Evolutionary conservation across 2,329 filamentous ascomycete genomes (phyloP), one percentile per base, ranked within the genome.

Genomic region (Aspergillus luchuensis): DNA sequence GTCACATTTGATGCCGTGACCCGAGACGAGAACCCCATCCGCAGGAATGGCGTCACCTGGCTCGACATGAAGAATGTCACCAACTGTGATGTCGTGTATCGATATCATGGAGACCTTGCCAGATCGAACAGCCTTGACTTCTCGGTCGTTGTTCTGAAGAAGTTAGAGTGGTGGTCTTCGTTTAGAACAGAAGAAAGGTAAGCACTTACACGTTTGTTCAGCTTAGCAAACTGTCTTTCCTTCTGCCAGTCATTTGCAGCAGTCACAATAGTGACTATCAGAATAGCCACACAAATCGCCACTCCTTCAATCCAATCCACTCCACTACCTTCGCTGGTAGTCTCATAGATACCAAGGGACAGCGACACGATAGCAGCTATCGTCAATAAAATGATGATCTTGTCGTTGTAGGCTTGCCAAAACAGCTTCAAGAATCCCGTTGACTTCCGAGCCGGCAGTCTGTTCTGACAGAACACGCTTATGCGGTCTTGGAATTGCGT

Each of bases 371-470:
- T 78, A 1, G 89, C 89, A 8, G 89, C 89, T 38, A 86, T 81
- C 0, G 88, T 89, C 61, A 91, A 77, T 5, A 91, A 76, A 41
- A 91, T 88, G 41, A 92, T 83, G 38, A 91, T 87, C 65, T 89
- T 89, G 74, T 91, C 89, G 66, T 91, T 89, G 73, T 89, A 90
- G 2, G 89, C 87, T 63, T 84, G 84, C 88, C 88, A 91, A 60
- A 87, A 81, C 7, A 90, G 71, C 60, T 78, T 79, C 67, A 85
- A 80, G 43, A 91, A 81, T 2, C 85, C 82, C 28, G 85, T 87
- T 2, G 82, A 79, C 72, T 89, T 88, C 70, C 87, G 86, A 47
- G 85, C 82, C 0, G 88, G 88, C 21, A 91, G 76, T 11, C 79
- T 75, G 67, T 91, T 91, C 64, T 83, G 82, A 49, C 83, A 81